These are phyloP conservation scores for Aspergillus sclerotioniger DNA, from an alignment of 495 filamentous ascomycete genomes.

Conservation along the genomic window DNA sequence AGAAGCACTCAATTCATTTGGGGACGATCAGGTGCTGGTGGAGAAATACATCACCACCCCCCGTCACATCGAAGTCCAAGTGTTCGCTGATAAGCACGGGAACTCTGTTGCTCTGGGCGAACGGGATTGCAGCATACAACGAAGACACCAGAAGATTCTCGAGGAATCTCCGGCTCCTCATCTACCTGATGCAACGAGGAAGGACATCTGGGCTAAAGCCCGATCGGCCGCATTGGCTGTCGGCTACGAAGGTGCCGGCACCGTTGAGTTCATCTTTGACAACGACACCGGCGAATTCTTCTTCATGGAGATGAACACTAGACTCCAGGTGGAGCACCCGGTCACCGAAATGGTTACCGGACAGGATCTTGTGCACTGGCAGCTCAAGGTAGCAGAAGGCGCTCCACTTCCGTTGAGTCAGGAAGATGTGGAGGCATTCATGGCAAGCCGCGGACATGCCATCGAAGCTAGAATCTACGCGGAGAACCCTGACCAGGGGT, in stretches of 20 bases:
- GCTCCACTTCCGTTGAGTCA: constrained; percentile 83
- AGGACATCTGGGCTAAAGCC: constrained; percentile 93
- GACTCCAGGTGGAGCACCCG: constrained; percentile 95
- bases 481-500: constrained; percentile 85
- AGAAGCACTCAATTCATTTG: constrained; percentile 88
- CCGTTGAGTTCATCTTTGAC: constrained; percentile 98
- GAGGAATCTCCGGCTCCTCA: constrained; percentile 95
- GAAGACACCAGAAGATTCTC: constrained; percentile 93
- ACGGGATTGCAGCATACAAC: constrained; percentile 82
- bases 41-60: constrained; percentile 96
- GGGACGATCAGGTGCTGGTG: constrained; percentile 92
- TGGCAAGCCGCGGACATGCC: constrained; percentile 74
- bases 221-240: constrained; percentile 85
- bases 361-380: constrained; percentile 93
- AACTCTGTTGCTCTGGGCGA: constrained; percentile 84
- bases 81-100: constrained; percentile 90
- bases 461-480: constrained; percentile 97
- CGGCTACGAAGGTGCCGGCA: constrained; percentile 92
- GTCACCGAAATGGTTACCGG: constrained; percentile 97
- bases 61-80: constrained; percentile 94
- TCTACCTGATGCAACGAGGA: constrained; percentile 70
- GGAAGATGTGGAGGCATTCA: constrained; percentile 72
- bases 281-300: constrained; percentile 91
- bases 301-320: constrained; percentile 99
- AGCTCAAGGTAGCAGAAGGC: constrained; percentile 88